Evolutionary conservation across 768 basidiomycete genomes (phyloP).

Genomic region (Postia placenta): DNA sequence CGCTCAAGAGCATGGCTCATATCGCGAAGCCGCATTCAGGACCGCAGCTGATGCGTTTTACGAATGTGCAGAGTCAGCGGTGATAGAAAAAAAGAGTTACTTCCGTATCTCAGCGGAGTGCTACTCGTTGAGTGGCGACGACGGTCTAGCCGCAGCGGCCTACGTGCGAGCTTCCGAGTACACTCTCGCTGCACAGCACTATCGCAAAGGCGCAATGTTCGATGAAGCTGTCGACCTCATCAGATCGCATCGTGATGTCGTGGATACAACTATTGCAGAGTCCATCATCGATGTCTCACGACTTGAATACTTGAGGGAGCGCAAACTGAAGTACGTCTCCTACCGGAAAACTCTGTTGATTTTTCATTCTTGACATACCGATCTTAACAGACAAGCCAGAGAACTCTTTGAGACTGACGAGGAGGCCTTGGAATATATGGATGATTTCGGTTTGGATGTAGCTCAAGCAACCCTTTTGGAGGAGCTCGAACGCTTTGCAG

Average conservation of each 20-base stretch:
- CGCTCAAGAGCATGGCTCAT: slow-evolving; percentile 14
- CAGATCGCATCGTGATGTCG: slow-evolving; percentile 23
- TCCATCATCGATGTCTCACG: slow-evolving; percentile 39
- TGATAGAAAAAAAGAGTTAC: slow-evolving; percentile 21
- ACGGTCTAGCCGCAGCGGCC: slow-evolving; percentile 36
- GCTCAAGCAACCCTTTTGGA: slow-evolving; percentile 41
- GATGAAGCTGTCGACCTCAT: slow-evolving; percentile 49
- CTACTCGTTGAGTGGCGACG: slow-evolving; percentile 21
- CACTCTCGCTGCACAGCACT: slow-evolving; percentile 38
- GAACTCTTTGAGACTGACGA: slow-evolving; percentile 45
- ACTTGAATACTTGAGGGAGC: slow-evolving; percentile 37
- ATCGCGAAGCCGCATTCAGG: slow-evolving; percentile 29
- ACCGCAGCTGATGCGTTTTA: slow-evolving; percentile 46
- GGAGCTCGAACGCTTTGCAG: slow-evolving; percentile 32
- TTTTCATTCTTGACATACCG: not conserved
- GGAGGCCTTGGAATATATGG: slow-evolving; percentile 50
- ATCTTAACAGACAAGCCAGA: slow-evolving; percentile 35
- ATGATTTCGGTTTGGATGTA: slow-evolving; percentile 45
- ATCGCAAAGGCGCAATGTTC: slow-evolving; percentile 43
- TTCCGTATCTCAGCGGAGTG: slow-evolving; percentile 20
- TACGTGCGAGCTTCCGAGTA: slow-evolving; percentile 40
- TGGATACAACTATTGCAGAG: slow-evolving; percentile 27
- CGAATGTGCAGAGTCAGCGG: slow-evolving; percentile 29
- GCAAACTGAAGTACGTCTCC: slow-evolving; percentile 19
- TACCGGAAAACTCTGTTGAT: not conserved